Conservation (phyloP, 2,329 filamentous ascomycete species). For the Neofusicoccum parvum region DNA sequence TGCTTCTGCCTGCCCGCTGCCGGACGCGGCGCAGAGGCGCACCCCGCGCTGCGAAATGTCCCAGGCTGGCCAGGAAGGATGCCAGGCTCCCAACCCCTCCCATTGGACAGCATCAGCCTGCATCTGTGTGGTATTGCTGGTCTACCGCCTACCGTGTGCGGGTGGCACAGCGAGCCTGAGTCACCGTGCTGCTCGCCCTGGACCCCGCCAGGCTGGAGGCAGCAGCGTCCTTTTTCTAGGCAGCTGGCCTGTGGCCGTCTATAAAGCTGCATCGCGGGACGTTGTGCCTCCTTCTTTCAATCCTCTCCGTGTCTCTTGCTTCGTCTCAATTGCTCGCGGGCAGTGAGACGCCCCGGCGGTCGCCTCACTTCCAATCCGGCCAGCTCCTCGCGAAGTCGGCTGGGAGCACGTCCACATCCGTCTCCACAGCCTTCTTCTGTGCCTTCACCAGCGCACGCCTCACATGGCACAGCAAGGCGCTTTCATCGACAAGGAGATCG, state of each 20-base stretch:
- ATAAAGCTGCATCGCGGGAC: neutral
- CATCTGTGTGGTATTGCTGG: too few relatives aligned
- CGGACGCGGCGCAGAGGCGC: neutral
- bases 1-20: neutral
- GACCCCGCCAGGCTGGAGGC: constrained; percentile 4
- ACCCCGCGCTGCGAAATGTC: neutral
- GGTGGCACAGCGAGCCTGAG: neutral
- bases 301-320: neutral
- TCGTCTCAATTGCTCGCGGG: too few relatives aligned
- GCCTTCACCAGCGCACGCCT: too few relatives aligned
- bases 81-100: too few relatives aligned
- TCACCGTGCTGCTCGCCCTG: neutral
- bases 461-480: neutral
- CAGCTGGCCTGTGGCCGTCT: neutral
- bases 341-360: too few relatives aligned
- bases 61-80: neutral
- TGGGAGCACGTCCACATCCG: too few relatives aligned
- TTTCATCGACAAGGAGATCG: neutral
- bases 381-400: too few relatives aligned
- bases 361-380: too few relatives aligned
- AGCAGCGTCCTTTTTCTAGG: neutral
- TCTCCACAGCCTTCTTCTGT: neutral
- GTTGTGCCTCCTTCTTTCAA: neutral
- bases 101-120: too few relatives aligned
- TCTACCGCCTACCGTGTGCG: too few relatives aligned